Base-by-base conservation (phyloP, 176 grass and related monocot species). In the Juncus inflexus region DNA sequence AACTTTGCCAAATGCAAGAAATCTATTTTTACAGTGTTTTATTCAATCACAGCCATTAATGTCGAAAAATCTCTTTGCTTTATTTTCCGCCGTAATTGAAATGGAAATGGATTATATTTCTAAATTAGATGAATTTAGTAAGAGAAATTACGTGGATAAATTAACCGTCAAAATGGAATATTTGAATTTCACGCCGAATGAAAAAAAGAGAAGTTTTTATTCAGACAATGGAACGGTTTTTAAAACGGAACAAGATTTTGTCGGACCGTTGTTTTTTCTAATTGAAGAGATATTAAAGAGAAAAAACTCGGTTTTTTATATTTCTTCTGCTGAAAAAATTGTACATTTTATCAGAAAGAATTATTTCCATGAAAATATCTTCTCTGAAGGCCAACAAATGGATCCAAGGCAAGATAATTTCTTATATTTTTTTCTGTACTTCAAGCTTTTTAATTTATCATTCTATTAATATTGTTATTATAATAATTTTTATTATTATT, bases 21-120 rank as follows among this genome's bases (percentile, higher is more conserved):
- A 80, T 38, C 35, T 88, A 75, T 79, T 90, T 36, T 8, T 96
- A 49, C 67, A 80, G 7, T 73, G 83, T 88, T 87, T 96, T 47
- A 67, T 90, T 61, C 83, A 88, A 65, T 52, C 67, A 40, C 55
- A 68, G 9, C 45, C 70, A 37, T 70, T 66, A 7, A 82, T 40
- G 14, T 45, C 39, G 37, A 79, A 80, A 57, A 80, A 88, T 77
- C 9, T 96, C 12, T 43, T 45, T n/a, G 42, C 91, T 80, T 40
- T 96, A 74, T 49, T 88, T 39, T 15, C 76, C n/a, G 81, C 87
- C 11, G 59, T 69, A 42, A 76, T 88, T 69, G 87, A 81, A 61
- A 74, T 88, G 79, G 87, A 91, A 38, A 72, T 79, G 36, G 67
- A 76, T 10, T 40, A 13, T 50, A 62, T 83, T 53, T 35, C 10